Evolutionary conservation across 768 basidiomycete species (phyloP).

Genomic region (Termitomyces titanicus): DNA sequence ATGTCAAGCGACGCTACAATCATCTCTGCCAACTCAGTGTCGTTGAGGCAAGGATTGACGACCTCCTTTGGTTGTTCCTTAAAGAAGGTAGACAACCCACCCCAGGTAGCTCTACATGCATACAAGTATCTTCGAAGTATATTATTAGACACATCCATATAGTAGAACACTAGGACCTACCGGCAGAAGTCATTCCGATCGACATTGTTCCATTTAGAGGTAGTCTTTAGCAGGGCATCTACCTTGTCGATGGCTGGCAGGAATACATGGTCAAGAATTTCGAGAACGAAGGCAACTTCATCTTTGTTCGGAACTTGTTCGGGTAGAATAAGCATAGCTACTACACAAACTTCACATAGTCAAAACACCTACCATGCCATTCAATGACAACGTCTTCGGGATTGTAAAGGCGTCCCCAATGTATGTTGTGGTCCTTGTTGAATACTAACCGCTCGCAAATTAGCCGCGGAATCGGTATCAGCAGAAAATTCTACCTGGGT

Average conservation of each 20-base stretch:
- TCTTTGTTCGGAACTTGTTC: slow-evolving; percentile 51
- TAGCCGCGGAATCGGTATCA: slow-evolving; percentile 6
- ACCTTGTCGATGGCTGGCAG: slow-evolving; percentile 65
- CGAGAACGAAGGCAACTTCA: slow-evolving; percentile 78
- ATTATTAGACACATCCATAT: neutral
- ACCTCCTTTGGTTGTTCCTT: slow-evolving; percentile 56
- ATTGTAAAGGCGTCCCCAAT: slow-evolving; percentile 82
- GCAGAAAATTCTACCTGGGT: slow-evolving; percentile 49
- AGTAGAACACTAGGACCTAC: slow-evolving; percentile 28
- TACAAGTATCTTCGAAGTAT: slow-evolving; percentile 51
- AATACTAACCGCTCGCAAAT: slow-evolving; percentile 42
- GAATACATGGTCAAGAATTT: slow-evolving; percentile 69
- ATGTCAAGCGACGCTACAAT: slow-evolving; percentile 64
- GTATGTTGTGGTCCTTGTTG: slow-evolving; percentile 53
- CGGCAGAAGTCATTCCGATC: slow-evolving; percentile 84
- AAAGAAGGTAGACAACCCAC: slow-evolving; percentile 69
- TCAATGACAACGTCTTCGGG: slow-evolving; percentile 76
- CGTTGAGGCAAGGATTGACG: slow-evolving; percentile 55
- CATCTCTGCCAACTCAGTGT: slow-evolving; percentile 67
- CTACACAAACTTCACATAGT: neutral
- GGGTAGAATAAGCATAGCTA: slow-evolving; percentile 8
- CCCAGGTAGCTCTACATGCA: slow-evolving; percentile 72
- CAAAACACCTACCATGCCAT: slow-evolving; percentile 70
- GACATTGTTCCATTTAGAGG: slow-evolving; percentile 58
- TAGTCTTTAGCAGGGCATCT: slow-evolving; percentile 54